Conservation (phyloP, 352 stramenopile genomes). For the Pythium folliculosum region DNA sequence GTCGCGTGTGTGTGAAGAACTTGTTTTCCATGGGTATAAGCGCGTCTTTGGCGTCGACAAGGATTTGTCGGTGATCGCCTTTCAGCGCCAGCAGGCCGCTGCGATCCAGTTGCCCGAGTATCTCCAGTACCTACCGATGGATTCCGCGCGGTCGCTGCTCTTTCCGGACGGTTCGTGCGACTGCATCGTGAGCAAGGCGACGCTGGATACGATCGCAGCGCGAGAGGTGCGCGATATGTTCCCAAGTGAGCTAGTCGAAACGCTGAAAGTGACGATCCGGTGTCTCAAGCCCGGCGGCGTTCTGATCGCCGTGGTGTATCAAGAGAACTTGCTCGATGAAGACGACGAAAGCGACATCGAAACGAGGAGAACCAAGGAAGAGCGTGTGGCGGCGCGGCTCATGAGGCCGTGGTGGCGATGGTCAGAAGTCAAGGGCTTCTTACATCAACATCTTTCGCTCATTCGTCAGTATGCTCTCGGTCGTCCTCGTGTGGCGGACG, state of each 20-base stretch:
- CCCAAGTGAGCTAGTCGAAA: slow-evolving; percentile 19
- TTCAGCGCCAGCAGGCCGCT: slow-evolving; percentile 20
- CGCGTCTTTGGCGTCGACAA: slow-evolving; percentile 31
- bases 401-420: slow-evolving; percentile 34
- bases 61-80: slow-evolving; percentile 18
- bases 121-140: slow-evolving; percentile 28
- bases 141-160: slow-evolving; percentile 8
- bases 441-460: slow-evolving; percentile 17
- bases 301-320: slow-evolving; percentile 24
- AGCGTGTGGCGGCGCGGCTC: background rate
- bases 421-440: slow-evolving; percentile 8
- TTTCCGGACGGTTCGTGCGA: slow-evolving; percentile 34
- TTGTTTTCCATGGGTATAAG: slow-evolving; percentile 33
- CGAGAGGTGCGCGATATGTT: background rate
- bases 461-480: slow-evolving; percentile 23
- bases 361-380: background rate
- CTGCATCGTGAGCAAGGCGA: slow-evolving; percentile 34
- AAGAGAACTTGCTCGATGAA: background rate
- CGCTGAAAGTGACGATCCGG: slow-evolving; percentile 28
- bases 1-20: slow-evolving; percentile 32
- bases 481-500: slow-evolving; percentile 15
- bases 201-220: slow-evolving; percentile 32
- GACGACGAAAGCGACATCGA: background rate
- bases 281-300: slow-evolving; percentile 36
- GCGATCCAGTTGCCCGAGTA: slow-evolving; percentile 17